A percentile compares a stretch with the other conserved stretches of the same genome.
These are phyloP conservation scores for Phtheirospermum japonicum DNA, from an alignment of 257 asterid genomes.

Conservation along the genomic window DNA sequence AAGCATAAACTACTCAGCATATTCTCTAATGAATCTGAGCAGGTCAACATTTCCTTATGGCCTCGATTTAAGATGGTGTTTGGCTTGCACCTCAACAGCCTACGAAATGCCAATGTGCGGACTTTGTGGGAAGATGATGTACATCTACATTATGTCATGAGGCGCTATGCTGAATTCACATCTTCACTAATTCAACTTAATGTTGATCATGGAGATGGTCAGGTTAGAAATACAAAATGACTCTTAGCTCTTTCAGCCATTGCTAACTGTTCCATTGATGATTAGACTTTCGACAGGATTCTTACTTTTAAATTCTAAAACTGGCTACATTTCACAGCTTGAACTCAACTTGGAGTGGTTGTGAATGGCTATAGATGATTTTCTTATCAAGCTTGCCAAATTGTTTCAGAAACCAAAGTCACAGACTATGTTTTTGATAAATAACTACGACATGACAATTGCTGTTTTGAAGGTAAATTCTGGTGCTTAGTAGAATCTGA, in stretches of 20 bases:
- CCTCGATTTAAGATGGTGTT: slow-evolving; percentile 99
- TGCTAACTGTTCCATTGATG: slow-evolving; percentile 25
- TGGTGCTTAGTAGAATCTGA: slow-evolving; percentile 4
- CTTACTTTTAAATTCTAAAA: slow-evolving; percentile 19
- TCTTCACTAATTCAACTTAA: slow-evolving; percentile 93
- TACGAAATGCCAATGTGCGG: slow-evolving; percentile 79
- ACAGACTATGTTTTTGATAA: slow-evolving; percentile 85
- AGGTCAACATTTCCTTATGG: slow-evolving; percentile 95
- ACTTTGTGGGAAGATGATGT: slow-evolving; percentile 98
- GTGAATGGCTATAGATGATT: slow-evolving; percentile 92
- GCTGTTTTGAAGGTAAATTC: slow-evolving; percentile 82
- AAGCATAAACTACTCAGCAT: slow-evolving; percentile 4
- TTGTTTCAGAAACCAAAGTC: slow-evolving; percentile 71
- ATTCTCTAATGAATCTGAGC: slow-evolving; percentile 39
- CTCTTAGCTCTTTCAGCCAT: slow-evolving; percentile 22
- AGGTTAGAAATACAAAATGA: slow-evolving; percentile 51
- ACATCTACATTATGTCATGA: slow-evolving; percentile 96
- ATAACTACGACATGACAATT: slow-evolving; percentile 96
- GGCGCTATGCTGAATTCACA: slow-evolving; percentile 98
- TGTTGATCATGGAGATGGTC: slow-evolving; percentile 95
- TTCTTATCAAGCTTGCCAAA: slow-evolving; percentile 85
- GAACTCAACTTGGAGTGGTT: slow-evolving; percentile 94
- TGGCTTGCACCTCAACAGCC: slow-evolving; percentile 93
- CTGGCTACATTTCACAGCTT: slow-evolving; percentile 54
- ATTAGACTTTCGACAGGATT: slow-evolving; percentile 19